Base-by-base conservation (phyloP, 1,284 basidiomycete genomes). In the Papiliotrema flavescens region DNA sequence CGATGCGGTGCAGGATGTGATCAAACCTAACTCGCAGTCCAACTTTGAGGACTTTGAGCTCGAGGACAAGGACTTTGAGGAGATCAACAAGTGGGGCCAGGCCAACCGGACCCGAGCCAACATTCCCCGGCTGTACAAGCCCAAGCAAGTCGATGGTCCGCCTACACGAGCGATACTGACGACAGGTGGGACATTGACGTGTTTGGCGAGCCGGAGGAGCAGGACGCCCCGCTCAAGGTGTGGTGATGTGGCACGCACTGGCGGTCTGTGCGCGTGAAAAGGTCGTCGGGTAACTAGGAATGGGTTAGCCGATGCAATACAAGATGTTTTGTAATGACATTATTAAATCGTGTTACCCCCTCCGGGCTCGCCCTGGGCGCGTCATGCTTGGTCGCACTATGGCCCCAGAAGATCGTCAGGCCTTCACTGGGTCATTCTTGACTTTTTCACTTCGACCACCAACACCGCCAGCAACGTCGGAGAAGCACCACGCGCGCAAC, bases 1-100 rank as follows among this genome's bases (percentile, higher is more conserved):
- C 2, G 23, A 23, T 42, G 6, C 32, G 34, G 19, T 34, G 15
- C 14, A 1, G 37, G 39, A 8, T 32, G 28, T 19, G 28, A 32
- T 32, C 11, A 5, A 14, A 34, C 15, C 8, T 13, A 24, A 26
- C 19, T 55, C 28, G 42, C 46, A 80, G 53, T 83, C 83, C 63
- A 89, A 90, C 78, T 85, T 88, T 76, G 76, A 86, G 70, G 81
- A 88, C 61, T 78, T 89, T 56, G 78, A 82, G 62, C 78, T 89
- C 42, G 78, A 76, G 63, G 69, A 83, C 55, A 83, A 83, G 42
- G 85, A 88, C 66, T 85, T 84, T 62, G 76, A 84, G 52, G 79
- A 74, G 56, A 78, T 88, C 63, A 77, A 75, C 14, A 74, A 78
- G 2, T 78, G 89, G 54, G 86, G 84, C 3, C 72, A 78, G 34